A percentile compares a stretch with the other conserved stretches of the same genome.
Conservation (phyloP, 2,329 filamentous ascomycete genomes). For the Lasiodiplodia gonubiensis region DNA sequence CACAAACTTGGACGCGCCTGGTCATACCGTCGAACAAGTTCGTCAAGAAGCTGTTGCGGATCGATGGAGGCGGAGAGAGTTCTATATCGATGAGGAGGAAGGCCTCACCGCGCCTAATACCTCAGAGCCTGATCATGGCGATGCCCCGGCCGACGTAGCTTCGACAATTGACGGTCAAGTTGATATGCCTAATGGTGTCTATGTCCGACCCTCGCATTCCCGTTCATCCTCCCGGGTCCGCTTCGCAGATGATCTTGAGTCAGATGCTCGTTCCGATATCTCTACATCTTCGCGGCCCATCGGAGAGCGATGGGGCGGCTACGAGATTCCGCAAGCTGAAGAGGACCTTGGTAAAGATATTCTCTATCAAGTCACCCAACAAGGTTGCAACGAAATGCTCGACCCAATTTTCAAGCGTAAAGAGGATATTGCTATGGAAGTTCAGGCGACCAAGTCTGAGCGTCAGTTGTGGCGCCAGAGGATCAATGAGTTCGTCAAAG, state of each 20-base stretch:
- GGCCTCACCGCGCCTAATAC: conserved; percentile 53
- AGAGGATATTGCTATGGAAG: conserved; percentile 76
- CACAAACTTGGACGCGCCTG: neutral
- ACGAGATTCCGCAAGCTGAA: conserved; percentile 80
- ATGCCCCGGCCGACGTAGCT: neutral
- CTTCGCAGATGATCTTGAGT: conserved; percentile 74
- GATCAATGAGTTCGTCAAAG: conserved; percentile 19
- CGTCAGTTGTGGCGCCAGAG: conserved; percentile 34
- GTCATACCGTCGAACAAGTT: neutral
- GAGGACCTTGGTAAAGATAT: conserved; percentile 85
- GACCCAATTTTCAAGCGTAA: conserved; percentile 82
- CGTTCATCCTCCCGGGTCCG: conserved; percentile 80
- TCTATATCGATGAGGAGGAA: conserved; percentile 87
- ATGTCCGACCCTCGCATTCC: conserved; percentile 48
- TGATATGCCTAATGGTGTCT: conserved; percentile 36
- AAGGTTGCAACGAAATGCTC: conserved; percentile 90
- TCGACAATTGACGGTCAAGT: conserved; percentile 49
- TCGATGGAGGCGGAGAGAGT: conserved; percentile 76
- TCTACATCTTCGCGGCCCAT: conserved; percentile 73
- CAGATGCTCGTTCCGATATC: conserved; percentile 72
- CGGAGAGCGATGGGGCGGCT: conserved; percentile 74
- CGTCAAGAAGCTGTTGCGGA: conserved; percentile 58
- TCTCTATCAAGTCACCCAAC: conserved; percentile 87
- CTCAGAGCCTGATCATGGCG: neutral
- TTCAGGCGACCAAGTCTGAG: conserved; percentile 50